phyloP scores from a whole-genome alignment of 495 filamentous ascomycete genomes.

The Xylaria nigripes region DNA sequence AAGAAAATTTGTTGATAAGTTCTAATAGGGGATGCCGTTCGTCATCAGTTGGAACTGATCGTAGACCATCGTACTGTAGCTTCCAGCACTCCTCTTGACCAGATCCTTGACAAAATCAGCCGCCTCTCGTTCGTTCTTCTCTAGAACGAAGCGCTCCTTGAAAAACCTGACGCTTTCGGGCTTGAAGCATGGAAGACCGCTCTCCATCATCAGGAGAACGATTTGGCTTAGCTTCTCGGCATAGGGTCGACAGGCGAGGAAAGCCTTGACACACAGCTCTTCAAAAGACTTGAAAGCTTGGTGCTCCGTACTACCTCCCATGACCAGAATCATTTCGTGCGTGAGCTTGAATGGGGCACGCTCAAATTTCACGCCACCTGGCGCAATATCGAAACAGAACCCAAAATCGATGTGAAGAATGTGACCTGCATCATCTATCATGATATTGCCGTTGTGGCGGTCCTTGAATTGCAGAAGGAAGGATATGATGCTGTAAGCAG shows the following conservation, averaged over 20 bases:
- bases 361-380: constrained; percentile 93
- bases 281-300: constrained; percentile 95
- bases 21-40: constrained; percentile 86
- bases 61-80: constrained; percentile 83
- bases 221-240: constrained; percentile 79
- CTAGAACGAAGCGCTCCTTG: constrained; percentile 84
- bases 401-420: constrained; percentile 99
- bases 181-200: constrained; percentile 96
- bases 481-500: constrained; percentile 97
- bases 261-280: constrained; percentile 90
- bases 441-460: constrained; percentile 98
- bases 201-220: constrained; percentile 91
- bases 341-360: constrained; percentile 98
- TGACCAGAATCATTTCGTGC: constrained; percentile 93
- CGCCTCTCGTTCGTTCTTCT: constrained; percentile 88
- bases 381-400: constrained; percentile 98
- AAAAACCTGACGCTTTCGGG: constrained; percentile 90
- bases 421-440: constrained; percentile 94
- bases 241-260: constrained; percentile 83
- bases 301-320: constrained; percentile 78
- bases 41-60: constrained; percentile 96
- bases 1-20: background rate
- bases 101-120: constrained; percentile 88
- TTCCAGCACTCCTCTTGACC: constrained; percentile 78
- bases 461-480: constrained; percentile 99